Evolutionary conservation across 176 grass and related monocot species (phyloP).

Genomic region (Pontederia paniculata): DNA sequence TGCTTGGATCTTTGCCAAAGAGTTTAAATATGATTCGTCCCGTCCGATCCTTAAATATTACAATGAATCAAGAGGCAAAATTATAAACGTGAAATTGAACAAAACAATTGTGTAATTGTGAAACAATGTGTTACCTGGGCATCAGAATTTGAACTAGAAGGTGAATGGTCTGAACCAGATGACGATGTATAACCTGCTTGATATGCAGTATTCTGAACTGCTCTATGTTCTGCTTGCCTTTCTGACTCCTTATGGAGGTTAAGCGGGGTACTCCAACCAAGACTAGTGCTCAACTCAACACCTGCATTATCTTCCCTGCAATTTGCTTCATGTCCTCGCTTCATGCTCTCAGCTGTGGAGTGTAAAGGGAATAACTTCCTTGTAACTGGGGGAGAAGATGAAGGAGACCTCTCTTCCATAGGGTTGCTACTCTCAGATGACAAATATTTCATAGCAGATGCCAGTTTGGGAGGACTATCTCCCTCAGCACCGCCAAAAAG

Average conservation of each 20-base stretch:
- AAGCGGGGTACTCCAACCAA: constrained; percentile 39
- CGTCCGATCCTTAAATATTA: background rate
- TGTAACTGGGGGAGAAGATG: constrained; percentile 71
- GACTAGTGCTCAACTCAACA: constrained; percentile 66
- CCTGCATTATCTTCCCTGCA: constrained; percentile 53
- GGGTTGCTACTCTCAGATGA: constrained; percentile 98
- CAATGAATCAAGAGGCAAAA: background rate
- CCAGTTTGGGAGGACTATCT: constrained; percentile 49
- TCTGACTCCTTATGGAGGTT: constrained; percentile 59
- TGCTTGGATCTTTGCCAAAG: constrained; percentile 16
- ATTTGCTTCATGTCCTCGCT: constrained; percentile 26
- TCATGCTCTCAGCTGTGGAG: constrained; percentile 35
- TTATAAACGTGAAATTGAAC: background rate
- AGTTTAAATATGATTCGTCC: constrained; percentile 8
- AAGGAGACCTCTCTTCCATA: constrained; percentile 81
- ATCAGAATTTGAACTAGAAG: constrained; percentile 93
- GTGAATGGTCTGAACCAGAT: constrained; percentile 87
- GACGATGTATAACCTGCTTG: constrained; percentile 48
- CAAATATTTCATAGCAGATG: constrained; percentile 68
- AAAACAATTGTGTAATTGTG: background rate
- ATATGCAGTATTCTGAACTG: constrained; percentile 34
- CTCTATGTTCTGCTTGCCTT: constrained; percentile 30
- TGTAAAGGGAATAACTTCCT: constrained; percentile 81
- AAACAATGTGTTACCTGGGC: constrained; percentile 45
- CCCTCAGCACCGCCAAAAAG: constrained; percentile 51